These are phyloP conservation scores for Epichloe baconii DNA, from an alignment of 2,329 filamentous ascomycete genomes.

Conservation along the genomic window DNA sequence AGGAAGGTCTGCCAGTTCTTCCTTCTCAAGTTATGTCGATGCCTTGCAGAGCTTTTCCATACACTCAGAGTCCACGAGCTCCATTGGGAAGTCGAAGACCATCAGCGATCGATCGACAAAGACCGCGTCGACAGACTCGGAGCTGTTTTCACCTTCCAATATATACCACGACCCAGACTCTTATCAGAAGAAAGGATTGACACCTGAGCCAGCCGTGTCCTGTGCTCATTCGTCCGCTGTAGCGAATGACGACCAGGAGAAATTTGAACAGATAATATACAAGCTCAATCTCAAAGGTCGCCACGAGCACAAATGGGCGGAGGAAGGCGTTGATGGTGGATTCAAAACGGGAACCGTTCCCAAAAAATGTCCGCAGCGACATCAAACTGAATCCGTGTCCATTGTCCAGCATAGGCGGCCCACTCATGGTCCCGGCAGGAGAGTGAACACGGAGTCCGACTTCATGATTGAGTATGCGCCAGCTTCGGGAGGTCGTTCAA, in stretches of 20 bases:
- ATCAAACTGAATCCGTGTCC: neutral
- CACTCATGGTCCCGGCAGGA: conserved; percentile 1
- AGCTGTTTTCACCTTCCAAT: neutral
- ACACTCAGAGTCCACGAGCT: neutral
- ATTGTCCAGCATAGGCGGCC: neutral
- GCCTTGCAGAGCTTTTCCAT: neutral
- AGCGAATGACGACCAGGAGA: neutral
- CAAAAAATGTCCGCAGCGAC: neutral
- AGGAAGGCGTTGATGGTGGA: neutral
- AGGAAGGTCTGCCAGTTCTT: neutral
- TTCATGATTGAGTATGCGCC: conserved; percentile 3
- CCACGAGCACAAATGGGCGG: neutral
- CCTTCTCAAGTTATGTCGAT: neutral
- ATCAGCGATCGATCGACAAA: neutral
- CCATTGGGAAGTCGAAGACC: neutral
- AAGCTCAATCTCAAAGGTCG: conserved; percentile 12
- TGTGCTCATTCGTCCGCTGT: neutral
- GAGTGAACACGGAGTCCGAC: conserved; percentile 9
- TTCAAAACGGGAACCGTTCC: neutral
- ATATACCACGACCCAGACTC: neutral
- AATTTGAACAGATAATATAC: conserved; percentile 16
- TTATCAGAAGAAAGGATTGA: neutral
- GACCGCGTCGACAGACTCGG: neutral
- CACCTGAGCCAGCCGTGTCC: neutral
- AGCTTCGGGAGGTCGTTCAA: neutral